Evolutionary conservation across 768 basidiomycete species (phyloP), one percentile per base, ranked within the genome.

Genomic region (Boletus speciosus): DNA sequence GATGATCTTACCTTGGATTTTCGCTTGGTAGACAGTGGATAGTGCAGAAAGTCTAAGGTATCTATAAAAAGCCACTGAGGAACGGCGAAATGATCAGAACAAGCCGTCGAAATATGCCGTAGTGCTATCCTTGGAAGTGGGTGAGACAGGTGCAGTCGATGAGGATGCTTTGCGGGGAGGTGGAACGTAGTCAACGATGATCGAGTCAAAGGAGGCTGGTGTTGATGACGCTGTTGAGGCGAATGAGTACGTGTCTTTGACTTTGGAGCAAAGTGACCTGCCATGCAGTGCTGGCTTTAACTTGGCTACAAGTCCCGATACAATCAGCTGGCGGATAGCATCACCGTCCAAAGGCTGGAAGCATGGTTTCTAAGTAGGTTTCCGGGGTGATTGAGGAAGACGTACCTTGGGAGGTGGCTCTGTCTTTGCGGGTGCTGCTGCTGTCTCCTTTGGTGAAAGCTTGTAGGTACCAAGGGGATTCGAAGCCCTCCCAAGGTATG

Each of bases 401-500:
- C 60, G 48, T 60, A 80, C 81, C 69, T 75, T 76, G 52, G 50
- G 19, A 12, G 64, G 54, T 59, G 64, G 58, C 49, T 76, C 73
- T 47, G 72, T 70, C 65, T 74, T 79, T 52, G 63, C 55, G 19
- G 62, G 52, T 45, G 50, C 12, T 55, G 61, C 55, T 73, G 60
- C 44, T 41, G 61, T 47, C 43, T 68, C 62, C 42, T 63, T 62
- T 40, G 62, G 60, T 14, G 73, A 59, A 59, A 76, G 76, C 66
- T 85, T 86, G 72, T 78, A 90, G 3, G 89, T 88, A 36, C 92
- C 93, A 19, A 79, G 75, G 1, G 93, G 90, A 35, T 79, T 77
- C 11, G 85, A 85, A 19, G 93, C 89, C 70, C 86, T 85, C 19
- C 96, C 96, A 6, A 97, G 77, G 71, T 83, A 85, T 3, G 91